A percentile compares a stretch with the other conserved stretches of the same genome.
Conservation (phyloP, 768 basidiomycete species). For the Lactarius hatsudake region DNA sequence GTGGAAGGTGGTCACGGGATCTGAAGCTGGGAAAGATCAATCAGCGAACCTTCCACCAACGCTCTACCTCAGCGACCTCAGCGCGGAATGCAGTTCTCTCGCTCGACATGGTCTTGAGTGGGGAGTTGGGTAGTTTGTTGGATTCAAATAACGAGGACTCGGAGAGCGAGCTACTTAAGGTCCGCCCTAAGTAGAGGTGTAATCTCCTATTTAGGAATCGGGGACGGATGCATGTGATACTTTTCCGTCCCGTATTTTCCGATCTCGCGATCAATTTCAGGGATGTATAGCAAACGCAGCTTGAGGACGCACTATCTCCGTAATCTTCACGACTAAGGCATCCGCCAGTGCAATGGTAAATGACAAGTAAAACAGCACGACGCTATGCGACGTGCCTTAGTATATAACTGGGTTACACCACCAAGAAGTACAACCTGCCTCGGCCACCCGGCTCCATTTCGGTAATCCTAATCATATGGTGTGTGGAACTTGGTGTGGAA, state of each 20-base stretch:
- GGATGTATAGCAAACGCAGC: neutral
- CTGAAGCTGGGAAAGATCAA: neutral
- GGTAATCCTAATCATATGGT: neutral
- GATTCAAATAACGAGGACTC: neutral
- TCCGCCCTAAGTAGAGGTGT: neutral
- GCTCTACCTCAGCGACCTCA: slow-evolving; percentile 82
- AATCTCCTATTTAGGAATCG: slow-evolving; percentile 6
- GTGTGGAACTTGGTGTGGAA: neutral
- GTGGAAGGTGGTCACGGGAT: slow-evolving; percentile 1
- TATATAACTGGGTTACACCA: neutral
- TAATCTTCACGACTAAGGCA: neutral
- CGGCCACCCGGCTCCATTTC: neutral
- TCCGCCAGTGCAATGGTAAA: neutral
- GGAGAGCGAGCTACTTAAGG: neutral
- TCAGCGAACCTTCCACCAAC: slow-evolving; percentile 83
- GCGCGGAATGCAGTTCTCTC: slow-evolving; percentile 70
- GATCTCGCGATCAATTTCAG: neutral
- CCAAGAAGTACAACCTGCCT: neutral
- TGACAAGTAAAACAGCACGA: neutral
- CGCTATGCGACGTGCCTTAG: neutral
- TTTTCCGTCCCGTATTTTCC: neutral
- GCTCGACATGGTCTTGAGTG: slow-evolving; percentile 45
- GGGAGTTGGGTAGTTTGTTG: slow-evolving; percentile 3
- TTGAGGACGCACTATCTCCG: neutral
- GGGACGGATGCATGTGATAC: slow-evolving; percentile 16